Evolutionary conservation across 345 rosid species (phyloP), one percentile per base, ranked within the genome.

Genomic region (Sonneratia caseolaris): DNA sequence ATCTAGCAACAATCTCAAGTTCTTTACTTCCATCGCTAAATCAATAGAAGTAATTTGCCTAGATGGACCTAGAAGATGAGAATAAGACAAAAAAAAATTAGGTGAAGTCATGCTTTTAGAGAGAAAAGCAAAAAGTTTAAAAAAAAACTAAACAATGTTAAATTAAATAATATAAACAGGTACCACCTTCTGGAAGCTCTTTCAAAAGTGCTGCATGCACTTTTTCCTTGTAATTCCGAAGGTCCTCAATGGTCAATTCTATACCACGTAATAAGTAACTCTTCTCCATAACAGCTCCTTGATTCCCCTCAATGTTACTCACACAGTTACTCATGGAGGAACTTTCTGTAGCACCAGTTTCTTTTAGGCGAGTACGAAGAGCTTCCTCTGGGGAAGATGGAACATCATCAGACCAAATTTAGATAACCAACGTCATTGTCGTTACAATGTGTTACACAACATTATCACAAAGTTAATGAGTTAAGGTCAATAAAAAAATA

Each of bases 331-430:
- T 73, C 19, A 85, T 61, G 1, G 86, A 87, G 59, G 93, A 90
- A 84, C 84, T 85, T 77, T 92, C 98, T 37, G 91, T 92, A n/a
- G 97, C 99, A 81, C 96, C 97, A 35, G 90, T 86, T 80, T 89
- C 92, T 18, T 76, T 76, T 22, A 96, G 91, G 56, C 97, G 88
- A 75, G 86, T 78, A 70, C 86, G 87, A 71, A 92, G 89, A 75
- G 81, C 85, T 64, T 88, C 89, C 81, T 86, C 82, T 4, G 75
- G 72, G 62, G 79, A 69, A 59, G 85, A 74, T 49, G 84, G 74
- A 61, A 72, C 74, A 72, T 73, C 90, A 74, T 84, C 75, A 66
- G 24, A 35, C 42, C 13, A 62, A 6, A 19, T 51, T 13, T 24
- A 64, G 61, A 14, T 35, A 15, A 67, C 21, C 53, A 55, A 35